Conservation (phyloP, 345 rosid genomes). For the Populus simonii region DNA sequence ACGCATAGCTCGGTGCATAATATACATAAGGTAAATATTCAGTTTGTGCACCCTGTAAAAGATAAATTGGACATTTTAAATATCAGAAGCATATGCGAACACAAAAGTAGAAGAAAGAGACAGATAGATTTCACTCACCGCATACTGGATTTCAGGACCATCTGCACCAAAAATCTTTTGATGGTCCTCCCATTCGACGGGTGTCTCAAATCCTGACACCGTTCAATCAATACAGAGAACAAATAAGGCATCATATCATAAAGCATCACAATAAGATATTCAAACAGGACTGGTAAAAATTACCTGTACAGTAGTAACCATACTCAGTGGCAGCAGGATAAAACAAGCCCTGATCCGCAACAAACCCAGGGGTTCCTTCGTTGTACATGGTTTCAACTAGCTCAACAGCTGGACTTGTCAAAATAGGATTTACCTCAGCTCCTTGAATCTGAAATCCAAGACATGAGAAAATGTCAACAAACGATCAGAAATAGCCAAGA, state of each 20-base stretch:
- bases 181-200: conserved; percentile 93
- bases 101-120: background rate
- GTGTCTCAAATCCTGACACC: conserved; percentile 72
- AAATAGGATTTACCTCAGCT: conserved; percentile 39
- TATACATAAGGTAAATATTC: conserved; percentile 79
- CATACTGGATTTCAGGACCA: conserved; percentile 75
- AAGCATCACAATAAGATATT: background rate
- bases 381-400: conserved; percentile 69
- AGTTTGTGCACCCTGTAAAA: conserved; percentile 70
- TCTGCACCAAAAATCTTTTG: conserved; percentile 68
- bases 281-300: background rate
- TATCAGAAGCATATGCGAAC: background rate
- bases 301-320: conserved; percentile 96
- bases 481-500: background rate
- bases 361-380: conserved; percentile 71
- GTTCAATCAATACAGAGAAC: conserved; percentile 3
- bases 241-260: conserved; percentile 1
- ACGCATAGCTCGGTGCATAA: conserved; percentile 78
- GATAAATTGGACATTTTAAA: conserved; percentile 13
- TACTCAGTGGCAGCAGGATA: conserved; percentile 72
- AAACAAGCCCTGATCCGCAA: conserved; percentile 69
- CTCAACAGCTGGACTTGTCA: conserved; percentile 35
- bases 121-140: conserved; percentile 35
- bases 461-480: conserved; percentile 2
- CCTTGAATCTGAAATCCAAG: conserved; percentile 37